Evolutionary conservation across 257 asterid genomes (phyloP).

Genomic region (Rhazya stricta): DNA sequence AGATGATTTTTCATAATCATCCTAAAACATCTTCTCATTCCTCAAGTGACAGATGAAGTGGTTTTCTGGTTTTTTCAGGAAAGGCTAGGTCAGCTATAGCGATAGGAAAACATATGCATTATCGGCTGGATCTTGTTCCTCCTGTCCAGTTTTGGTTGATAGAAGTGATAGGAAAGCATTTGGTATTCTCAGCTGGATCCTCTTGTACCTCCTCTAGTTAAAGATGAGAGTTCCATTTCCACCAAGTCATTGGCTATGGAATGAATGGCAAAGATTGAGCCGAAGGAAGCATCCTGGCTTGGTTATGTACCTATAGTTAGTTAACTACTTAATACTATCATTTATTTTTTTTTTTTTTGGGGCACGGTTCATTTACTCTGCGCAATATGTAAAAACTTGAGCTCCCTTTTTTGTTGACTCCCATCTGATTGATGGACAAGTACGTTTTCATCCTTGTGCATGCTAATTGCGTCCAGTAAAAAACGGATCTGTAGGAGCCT

Average conservation of each 20-base stretch:
- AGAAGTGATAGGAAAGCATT: neutral
- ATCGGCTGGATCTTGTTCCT: neutral
- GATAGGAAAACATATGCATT: neutral
- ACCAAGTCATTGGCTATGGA: neutral
- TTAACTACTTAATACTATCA: neutral
- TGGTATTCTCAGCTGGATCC: neutral
- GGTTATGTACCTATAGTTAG: neutral
- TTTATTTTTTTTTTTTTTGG: neutral
- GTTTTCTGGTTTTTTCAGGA: conserved; percentile 33
- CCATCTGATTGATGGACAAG: neutral
- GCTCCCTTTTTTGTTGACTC: neutral
- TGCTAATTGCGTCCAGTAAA: neutral
- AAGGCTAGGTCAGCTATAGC: conserved; percentile 39
- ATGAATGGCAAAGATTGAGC: neutral
- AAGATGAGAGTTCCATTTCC: neutral
- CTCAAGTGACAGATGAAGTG: neutral
- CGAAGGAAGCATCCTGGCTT: neutral
- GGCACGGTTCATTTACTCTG: neutral
- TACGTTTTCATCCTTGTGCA: neutral
- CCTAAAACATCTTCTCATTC: neutral
- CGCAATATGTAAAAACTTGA: neutral
- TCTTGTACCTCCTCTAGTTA: neutral
- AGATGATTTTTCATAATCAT: neutral
- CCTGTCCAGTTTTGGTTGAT: conserved; percentile 2
- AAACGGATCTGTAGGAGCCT: neutral